Evolutionary conservation across 352 stramenopile species (phyloP), one percentile per base, ranked within the genome.

Genomic region (Hyaloperonospora brassicae): DNA sequence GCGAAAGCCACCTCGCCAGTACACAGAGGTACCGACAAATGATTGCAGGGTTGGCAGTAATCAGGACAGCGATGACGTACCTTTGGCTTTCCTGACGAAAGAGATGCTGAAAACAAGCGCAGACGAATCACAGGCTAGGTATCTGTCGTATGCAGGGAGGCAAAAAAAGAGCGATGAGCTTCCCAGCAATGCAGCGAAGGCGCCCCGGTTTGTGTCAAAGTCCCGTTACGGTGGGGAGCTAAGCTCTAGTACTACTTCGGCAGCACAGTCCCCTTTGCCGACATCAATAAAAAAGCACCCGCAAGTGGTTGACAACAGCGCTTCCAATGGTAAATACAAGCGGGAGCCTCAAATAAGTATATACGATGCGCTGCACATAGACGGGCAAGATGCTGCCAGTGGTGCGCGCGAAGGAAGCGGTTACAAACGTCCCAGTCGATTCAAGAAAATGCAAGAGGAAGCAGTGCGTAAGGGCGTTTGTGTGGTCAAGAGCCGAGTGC

Each of bases 341-440:
- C 68, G 55, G 40, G 68, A 82, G 13, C 70, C 57, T 43, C 74
- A 85, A 55, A 68, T 85, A 17, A 76, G 70, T 68, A 67, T 85
- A 55, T 81, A 82, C 62, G 70, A 81, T 41, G 74, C 74, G 31
- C 57, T 85, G 25, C 60, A 75, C 42, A 57, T 85, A n/a, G 68
- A 81, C 10, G 51, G 48, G 21, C 34, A 72, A 40, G 69, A 78
- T 39, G 71, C 59, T 49, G 46, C 49, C n/a, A 44, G 56, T 25
- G 62, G 64, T 30, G 54, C 55, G 49, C 56, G 62, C 4, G 70
- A 82, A 22, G 59, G 60, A 3, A 52, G 61, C 27, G 47, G 61
- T 36, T 79, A 64, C 62, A 85, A 85, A 51, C 72, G 74, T n/a
- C 67, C 74, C 14, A 83, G 36, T 56, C 59, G 49, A 13, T 82